Evolutionary conservation across 306 rosid genomes (phyloP), one percentile per base, ranked within the genome.

Genomic region (Citrullus mucosospermus): DNA sequence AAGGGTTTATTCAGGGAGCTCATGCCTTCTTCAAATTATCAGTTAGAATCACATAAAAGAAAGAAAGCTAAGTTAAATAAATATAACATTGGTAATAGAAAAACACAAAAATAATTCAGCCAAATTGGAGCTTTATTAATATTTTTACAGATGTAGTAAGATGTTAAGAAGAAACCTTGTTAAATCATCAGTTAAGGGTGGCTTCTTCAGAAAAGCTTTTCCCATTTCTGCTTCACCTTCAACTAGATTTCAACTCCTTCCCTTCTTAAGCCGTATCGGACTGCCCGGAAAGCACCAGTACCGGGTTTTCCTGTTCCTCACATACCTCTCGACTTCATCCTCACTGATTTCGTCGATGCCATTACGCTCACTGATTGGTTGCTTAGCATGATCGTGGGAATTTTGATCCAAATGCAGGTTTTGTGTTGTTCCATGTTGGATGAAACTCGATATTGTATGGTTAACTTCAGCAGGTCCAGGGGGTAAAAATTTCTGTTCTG

Each of bases 401-500:
- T 63, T 78, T 30, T 82, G 88, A 57, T 88, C 79, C 80, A 82
- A 9, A 60, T 9, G 32, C 17, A 44, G 12, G n/a, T 38, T 32
- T 50, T 77, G 78, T 3, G 69, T 57, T 57, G 79, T 78, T 58
- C 80, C 86, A 4, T 77, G 81, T 71, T 80, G 72, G 58, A 67
- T 22, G 55, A 87, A 80, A 83, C 55, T 38, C 54, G 80, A 81
- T 68, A 67, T 80, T 59, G 44, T 60, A 38, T 56, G 87, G 32
- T 76, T 78, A 65, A 62, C 80, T 55, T 85, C 88, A 51, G 56
- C 70, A 28, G 86, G 76, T 77, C 57, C 69, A 16, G 84, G 76
- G 73, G 76, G 74, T 43, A 84, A 81, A 65, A 70, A 76, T 78
- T 81, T 80, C 81, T 81, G 88, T 76, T 85, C 87, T 10, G 82